Evolutionary conservation across 805 yeast genomes (phyloP), one percentile per base, ranked within the genome.

Genomic region (Starmerella davenportii): DNA sequence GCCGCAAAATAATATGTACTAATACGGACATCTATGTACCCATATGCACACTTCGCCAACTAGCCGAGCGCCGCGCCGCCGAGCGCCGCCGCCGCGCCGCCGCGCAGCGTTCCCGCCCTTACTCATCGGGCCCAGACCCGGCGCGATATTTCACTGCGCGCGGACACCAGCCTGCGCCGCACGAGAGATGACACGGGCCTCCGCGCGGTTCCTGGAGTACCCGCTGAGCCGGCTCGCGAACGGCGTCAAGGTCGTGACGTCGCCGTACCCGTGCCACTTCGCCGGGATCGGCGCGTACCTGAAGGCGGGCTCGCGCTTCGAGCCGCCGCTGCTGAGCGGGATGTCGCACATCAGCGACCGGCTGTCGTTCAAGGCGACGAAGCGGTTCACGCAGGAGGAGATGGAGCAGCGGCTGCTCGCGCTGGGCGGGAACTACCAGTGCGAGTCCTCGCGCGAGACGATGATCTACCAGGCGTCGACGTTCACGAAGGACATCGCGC

Each of bases 391-490:
- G 1, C 85, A 81, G 2, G 60, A 66, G 32, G 68, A 76, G 37
- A 79, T 90, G 81, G 66, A 79, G 47, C 77, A 77, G 46, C 68
- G 68, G 17, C 62, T 90, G 44, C 84, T 82, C 41, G 64, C 71
- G 28, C 58, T 90, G 41, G 98, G 98, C 36, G 98, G 96, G 13
- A 87, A 84, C 56, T 84, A 79, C 59, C 85, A 81, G 73, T 79
- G 93, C 53, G 77, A 93, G 1, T 78, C 94, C 0, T 79, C 92
- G 5, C 68, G 98, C 52, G 98, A 90, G 57, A 70, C 92, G 3
- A 68, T 87, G 63, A 72, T 87, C 61, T 90, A 90, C 58, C 96
- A 90, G 59, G 92, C 95, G 1, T 76, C 93, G 2, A 93, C 84
- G 1, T 87, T 90, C 67, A 85, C 85, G 55, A 66, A 68, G 34